Base-by-base conservation (phyloP, 2,329 filamentous ascomycete species). In the Talaromyces sp. region DNA sequence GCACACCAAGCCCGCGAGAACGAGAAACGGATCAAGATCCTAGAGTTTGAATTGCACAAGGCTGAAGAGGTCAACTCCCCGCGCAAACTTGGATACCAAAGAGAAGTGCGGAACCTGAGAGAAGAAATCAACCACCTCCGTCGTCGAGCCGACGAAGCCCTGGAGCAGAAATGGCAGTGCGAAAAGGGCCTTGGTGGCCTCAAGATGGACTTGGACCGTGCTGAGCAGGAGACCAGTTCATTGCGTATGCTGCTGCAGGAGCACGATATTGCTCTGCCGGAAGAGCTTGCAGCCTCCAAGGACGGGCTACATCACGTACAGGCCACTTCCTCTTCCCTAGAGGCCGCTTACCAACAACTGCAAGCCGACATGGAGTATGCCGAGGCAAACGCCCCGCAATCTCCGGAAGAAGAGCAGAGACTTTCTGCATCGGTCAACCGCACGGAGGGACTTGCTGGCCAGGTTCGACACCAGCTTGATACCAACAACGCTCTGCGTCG, bases 201-300 rank as follows among this genome's bases (percentile, higher is more conserved):
- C 60, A 96, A 96, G 78, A 97, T 96, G 89, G 93, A 97, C 70
- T 85, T 99, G 48, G 94, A 97, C 74, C 90, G 92, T 63, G 92
- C 94, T 27, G 91, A 97, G 74, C 90, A 94, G 72, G 94, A 99
- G 77, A 96, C 96, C 31, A 81, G 85, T 46, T 90, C 90, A n/a
- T 82, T 99, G 46, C 87, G 91, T 50, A 84, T 80, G 32, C 80
- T 97, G 27, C 82, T 97, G 21, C 80, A 87, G 62, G 91, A 96
- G 72, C 89, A 92, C 66, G 92, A 97, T 69, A 91, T 92, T 59
- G 80, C 87, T 46, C 86, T 90, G 26, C 87, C 88, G 0, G 86
- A 86, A 52, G 82, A 83, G 17, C 75, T 83, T 60, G 80, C 78
- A 56, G 80, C 80, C 59, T 68, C 70, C 65, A 65, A 68, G 57